Conservation (phyloP, 768 basidiomycete species). For the Pisolithus marmoratus region DNA sequence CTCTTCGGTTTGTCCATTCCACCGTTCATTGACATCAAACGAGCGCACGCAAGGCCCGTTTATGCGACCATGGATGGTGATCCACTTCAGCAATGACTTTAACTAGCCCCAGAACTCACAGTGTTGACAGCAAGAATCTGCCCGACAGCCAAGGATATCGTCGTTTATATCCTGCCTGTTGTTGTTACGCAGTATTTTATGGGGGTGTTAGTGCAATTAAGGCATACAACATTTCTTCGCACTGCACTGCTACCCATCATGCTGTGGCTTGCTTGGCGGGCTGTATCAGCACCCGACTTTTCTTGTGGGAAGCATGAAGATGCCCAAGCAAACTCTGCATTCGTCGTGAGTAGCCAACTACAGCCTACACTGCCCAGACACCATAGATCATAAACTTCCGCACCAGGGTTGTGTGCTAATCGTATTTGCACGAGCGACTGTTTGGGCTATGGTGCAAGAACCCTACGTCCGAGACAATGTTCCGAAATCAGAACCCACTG, state of each 20-base stretch:
- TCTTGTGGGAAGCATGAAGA: constrained; percentile 13
- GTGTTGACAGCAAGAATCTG: constrained; percentile 2
- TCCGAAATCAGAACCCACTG: background rate
- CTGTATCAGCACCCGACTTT: constrained; percentile 21
- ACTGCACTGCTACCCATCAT: constrained; percentile 44
- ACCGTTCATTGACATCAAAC: too few species aligned
- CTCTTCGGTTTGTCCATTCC: too few species aligned
- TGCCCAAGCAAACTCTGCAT: constrained; percentile 8
- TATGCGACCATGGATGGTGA: too few species aligned
- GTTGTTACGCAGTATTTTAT: constrained; percentile 44
- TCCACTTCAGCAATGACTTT: background rate
- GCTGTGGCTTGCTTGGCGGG: constrained; percentile 40
- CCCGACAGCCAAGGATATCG: constrained; percentile 19
- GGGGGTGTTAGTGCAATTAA: constrained; percentile 48
- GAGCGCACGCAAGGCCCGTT: too few species aligned
- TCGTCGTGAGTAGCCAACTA: constrained; percentile 15
- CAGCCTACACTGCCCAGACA: background rate
- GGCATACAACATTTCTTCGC: constrained; percentile 35
- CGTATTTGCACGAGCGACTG: constrained; percentile 9
- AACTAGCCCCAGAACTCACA: background rate
- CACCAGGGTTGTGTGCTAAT: constrained; percentile 11
- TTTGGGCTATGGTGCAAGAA: constrained; percentile 16
- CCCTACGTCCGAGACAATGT: constrained; percentile 11
- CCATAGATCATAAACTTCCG: background rate
- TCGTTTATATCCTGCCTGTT: constrained; percentile 36